Evolutionary conservation across 2,329 filamentous ascomycete species (phyloP), one percentile per base, ranked within the genome.

Genomic region (Calonectria leucothoes): DNA sequence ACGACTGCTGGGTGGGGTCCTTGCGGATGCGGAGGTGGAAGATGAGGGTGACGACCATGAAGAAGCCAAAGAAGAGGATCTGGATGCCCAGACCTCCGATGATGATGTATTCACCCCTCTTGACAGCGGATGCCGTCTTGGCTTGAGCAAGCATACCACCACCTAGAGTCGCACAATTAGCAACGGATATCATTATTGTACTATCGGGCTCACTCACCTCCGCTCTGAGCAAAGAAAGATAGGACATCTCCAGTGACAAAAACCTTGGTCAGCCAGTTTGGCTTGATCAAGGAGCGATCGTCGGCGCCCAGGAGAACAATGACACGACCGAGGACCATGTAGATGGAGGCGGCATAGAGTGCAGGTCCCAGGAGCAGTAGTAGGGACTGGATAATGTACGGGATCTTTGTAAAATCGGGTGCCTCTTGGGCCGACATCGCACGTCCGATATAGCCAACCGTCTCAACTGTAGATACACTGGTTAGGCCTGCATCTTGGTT

Each of bases 51-150:
- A 87, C 84, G 2, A 87, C 61, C 42, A 91, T 82, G 77, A 92
- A 92, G 68, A 91, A 82, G 1, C 84, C 84, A 67, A 92, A 91
- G 72, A 89, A 87, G 23, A 90, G 52, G 23, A 92, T 85, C 77
- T 92, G 91, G 6, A 91, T 82, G 15, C 87, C 81, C 1, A 92
- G 82, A 2, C 90, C 90, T 4, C 78, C 87, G 10, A 91, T 81
- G 6, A 91, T 87, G 55, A 91, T 82, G 15, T 87, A 84, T 70
- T 88, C 83, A 29, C 87, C 88, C 3, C 77, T 78, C 70, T 81
- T 79, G n/a, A 82, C 78, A 12, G 39, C 64, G 10, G 71, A 66
- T 27, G 85, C 78, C 49, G 74, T 64, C 45, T 80, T 81, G 14
- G 80, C 78, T 12, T 59, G 74, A 4, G 79, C 78, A 10, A 82